Evolutionary conservation across 208 protist genomes (phyloP), one percentile per base, ranked within the genome.

Genomic region (Leishmania tropica): DNA sequence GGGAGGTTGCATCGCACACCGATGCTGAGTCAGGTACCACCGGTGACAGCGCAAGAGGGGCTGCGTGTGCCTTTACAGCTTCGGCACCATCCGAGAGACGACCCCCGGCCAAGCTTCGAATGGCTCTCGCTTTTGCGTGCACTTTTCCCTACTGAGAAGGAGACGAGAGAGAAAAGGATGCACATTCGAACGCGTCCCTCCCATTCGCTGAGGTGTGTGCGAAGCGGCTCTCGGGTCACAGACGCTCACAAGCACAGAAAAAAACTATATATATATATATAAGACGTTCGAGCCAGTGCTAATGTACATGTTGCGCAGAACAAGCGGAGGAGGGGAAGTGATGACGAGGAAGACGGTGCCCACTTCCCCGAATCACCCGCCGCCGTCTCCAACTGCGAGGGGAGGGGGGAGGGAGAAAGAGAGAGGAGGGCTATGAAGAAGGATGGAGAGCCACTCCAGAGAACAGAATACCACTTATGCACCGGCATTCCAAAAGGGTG

Each of bases 221-320:
- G 40, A 48, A n/a, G 17, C 19, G 15, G 19, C 40, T 28, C 47
- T 21, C 42, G 15, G 6, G n/a, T 7, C 40, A 45, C 56, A 47
- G 35, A 68, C 21, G 74, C 60, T 47, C 31, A 56, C 56, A 73
- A 21, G 42, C n/a, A 79, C 58, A 64, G 24, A 78, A 64, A 51
- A n/a, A 58, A 7, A 42, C 24, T 76, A 76, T 21, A 4, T 53
- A 53, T 15, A 53, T 53, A 53, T 15, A 53, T 24, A 62, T 4
- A 56, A 24, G 53, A 56, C 51, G 51, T 54, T 54, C 51, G 60
- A 37, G 3, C 13, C n/a, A 31, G 31, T 37, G 60, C 40, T 67
- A 13, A 31, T 67, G 60, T 67, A 67, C 60, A 67, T 67, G n/a
- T 19, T 19, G 60, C 60, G 13, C 60, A 21, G 60, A 67, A 37